Evolutionary conservation across 192 early-diverging fungal species (phyloP).

Genomic region (Cetraspora pellucida): DNA sequence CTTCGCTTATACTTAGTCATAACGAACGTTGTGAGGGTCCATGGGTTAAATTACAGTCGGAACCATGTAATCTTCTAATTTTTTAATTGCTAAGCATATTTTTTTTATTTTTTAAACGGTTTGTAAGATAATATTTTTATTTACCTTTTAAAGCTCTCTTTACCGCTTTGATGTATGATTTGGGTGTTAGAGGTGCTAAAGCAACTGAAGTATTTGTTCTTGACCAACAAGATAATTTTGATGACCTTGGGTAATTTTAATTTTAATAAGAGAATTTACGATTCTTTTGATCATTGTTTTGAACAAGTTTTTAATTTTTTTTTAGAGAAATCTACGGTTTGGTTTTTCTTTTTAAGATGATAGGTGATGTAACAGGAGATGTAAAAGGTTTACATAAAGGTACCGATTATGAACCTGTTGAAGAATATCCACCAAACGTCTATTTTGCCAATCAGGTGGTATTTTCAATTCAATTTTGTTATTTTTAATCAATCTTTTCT

Average conservation of each 20-base stretch:
- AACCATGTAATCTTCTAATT: slow-evolving; percentile 53
- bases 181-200: slow-evolving; percentile 65
- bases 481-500: slow-evolving; percentile 18
- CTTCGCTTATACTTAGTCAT: slow-evolving; percentile 2
- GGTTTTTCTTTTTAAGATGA: slow-evolving; percentile 65
- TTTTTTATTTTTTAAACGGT: not conserved
- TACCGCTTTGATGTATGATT: slow-evolving; percentile 64
- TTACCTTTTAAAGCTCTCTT: slow-evolving; percentile 47
- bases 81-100: not conserved
- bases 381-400: slow-evolving; percentile 17
- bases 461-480: not conserved
- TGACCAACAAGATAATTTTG: slow-evolving; percentile 42
- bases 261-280: not conserved
- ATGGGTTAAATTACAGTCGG: slow-evolving; percentile 67
- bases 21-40: slow-evolving; percentile 5
- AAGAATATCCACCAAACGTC: slow-evolving; percentile 15
- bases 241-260: slow-evolving; percentile 31
- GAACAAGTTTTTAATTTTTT: slow-evolving; percentile 17
- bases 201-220: slow-evolving; percentile 64
- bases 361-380: slow-evolving; percentile 11
- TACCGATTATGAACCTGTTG: slow-evolving; percentile 8
- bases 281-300: not conserved
- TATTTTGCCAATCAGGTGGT: slow-evolving; percentile 46
- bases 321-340: slow-evolving; percentile 59
- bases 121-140: not conserved